These are phyloP conservation scores for Seminavis robusta DNA, from an alignment of 108 stramenopile genomes.

Conservation along the genomic window DNA sequence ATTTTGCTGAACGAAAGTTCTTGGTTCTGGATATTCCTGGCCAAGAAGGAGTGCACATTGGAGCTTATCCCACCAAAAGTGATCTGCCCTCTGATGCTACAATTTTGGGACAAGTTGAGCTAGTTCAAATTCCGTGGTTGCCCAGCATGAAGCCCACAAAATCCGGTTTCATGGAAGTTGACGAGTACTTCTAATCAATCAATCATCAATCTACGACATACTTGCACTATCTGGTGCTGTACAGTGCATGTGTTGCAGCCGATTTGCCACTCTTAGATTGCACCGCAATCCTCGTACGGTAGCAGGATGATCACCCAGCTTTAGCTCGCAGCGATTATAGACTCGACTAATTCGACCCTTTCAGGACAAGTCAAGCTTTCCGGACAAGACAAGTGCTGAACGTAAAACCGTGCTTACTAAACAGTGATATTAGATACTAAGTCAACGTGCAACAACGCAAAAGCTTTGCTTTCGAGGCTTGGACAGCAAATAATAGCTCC, in stretches of 20 bases:
- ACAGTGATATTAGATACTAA: too few species aligned
- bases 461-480: too few species aligned
- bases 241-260: not conserved
- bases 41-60: constrained; percentile 48
- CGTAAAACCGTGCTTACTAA: too few species aligned
- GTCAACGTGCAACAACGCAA: too few species aligned
- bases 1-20: constrained; percentile 78
- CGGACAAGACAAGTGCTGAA: too few species aligned
- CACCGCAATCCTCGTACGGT: too few species aligned
- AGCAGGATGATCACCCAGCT: too few species aligned
- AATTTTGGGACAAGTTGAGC: constrained; percentile 73
- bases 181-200: constrained; percentile 82
- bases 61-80: constrained; percentile 47
- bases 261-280: too few species aligned
- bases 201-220: not conserved
- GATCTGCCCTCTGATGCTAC: constrained; percentile 55
- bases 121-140: constrained; percentile 86
- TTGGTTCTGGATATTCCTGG: constrained; percentile 54
- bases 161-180: constrained; percentile 82
- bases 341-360: too few species aligned
- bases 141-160: constrained; percentile 81
- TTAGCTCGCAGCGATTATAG: too few species aligned
- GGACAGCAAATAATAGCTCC: too few species aligned
- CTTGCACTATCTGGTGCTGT: not conserved
- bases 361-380: too few species aligned